Base-by-base conservation (phyloP, 2,329 filamentous ascomycete species). In the Huntiella abstrusa region DNA sequence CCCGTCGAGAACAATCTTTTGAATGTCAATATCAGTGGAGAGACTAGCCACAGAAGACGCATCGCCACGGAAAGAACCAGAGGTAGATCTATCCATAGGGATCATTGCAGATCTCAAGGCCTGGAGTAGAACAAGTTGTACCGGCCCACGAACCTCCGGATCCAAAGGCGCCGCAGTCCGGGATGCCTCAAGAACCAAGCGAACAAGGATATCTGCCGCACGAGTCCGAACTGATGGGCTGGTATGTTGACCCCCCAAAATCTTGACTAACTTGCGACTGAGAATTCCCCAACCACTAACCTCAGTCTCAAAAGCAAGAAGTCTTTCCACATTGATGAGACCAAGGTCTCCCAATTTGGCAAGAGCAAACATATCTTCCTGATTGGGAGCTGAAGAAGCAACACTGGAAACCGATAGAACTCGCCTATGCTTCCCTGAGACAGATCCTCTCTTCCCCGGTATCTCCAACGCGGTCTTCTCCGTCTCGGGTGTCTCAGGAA, bases 201-300 rank as follows among this genome's bases (percentile, higher is more conserved):
- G 65, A 3, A 76, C 68, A 0, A 85, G 62, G 16, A 78, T 77
- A 43, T 80, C 75, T 4, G 77, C 77, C 5, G 80, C 78, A 46
- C 71, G 66, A 4, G 64, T 62, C 41, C 76, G 64, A 4, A 80
- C 73, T 1, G 69, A 66, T 1, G 72, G 57, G 10, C 66, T 66
- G 16, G 67, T 65, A 0, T 59, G 53, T 0, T 64, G 54, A 1
- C 70, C 70, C 44, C 66, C 66, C 16, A 77, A 55, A 2, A 68
- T 67, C 12, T 56, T 55, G 32, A 71, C 69, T 1, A 80, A 60
- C 52, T 77, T 69, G 1, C 64, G 58, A 0, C 62, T 74, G 32
- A 96, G 62, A 4, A 75, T 64, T 10, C 69, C 62, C 91, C 88
- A 98, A 2, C 87, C 86, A 44, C 78, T 86, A 7, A 72, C 68